These are phyloP conservation scores for Aspergillus hancockii DNA, from an alignment of 495 filamentous ascomycete genomes.

Conservation along the genomic window DNA sequence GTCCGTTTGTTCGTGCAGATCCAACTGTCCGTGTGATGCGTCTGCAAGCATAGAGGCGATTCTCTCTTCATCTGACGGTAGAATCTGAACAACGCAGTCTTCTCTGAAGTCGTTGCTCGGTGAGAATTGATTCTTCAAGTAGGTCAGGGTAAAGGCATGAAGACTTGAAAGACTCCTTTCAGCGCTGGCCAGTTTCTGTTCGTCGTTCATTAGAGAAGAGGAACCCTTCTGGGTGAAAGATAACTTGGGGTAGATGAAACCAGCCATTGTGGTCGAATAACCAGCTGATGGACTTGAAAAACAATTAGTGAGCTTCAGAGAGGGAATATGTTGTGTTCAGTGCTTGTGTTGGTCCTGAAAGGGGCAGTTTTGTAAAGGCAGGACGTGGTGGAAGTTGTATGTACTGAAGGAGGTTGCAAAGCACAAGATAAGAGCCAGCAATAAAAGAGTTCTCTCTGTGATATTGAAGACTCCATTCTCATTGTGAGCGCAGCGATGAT, in stretches of 20 bases:
- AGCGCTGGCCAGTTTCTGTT: not conserved
- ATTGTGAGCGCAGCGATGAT: not conserved
- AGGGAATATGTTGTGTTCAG: not conserved
- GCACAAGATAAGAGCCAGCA: not conserved
- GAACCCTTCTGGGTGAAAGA: not conserved
- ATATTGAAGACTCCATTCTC: not conserved
- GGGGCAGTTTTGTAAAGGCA: not conserved
- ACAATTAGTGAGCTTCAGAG: not conserved
- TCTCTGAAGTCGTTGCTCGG: not conserved
- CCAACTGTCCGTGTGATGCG: not conserved
- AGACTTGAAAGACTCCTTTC: not conserved
- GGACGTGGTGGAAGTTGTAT: not conserved
- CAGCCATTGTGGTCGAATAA: not conserved
- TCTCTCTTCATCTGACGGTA: not conserved
- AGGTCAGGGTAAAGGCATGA: not conserved
- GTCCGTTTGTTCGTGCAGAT: not conserved
- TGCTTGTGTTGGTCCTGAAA: not conserved
- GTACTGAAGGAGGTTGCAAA: not conserved
- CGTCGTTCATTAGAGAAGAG: not conserved
- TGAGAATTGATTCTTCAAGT: not conserved
- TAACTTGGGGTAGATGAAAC: not conserved
- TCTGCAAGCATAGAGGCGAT: not conserved
- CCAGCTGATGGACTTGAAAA: not conserved
- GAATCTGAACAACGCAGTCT: not conserved
- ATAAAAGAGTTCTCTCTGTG: not conserved